phyloP scores from a whole-genome alignment of 371 early-diverging fungal genomes.

The Mortierella sp. region DNA sequence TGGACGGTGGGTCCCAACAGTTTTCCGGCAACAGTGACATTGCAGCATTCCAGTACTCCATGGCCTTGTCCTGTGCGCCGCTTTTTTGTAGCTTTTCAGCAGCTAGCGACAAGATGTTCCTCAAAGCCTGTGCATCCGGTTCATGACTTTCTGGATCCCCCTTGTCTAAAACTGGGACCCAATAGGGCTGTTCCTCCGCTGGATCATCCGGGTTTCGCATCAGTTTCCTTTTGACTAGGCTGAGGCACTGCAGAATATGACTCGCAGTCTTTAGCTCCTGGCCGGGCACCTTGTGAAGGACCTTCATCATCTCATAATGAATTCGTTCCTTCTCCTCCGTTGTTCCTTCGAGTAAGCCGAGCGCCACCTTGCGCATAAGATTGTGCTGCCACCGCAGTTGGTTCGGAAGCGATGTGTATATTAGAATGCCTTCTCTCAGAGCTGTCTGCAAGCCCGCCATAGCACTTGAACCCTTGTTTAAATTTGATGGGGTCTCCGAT shows the following conservation, averaged over 20 bases:
- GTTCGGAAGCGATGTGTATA: slow-evolving; percentile 31
- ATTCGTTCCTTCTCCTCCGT: slow-evolving; percentile 34
- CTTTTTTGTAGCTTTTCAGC: slow-evolving; percentile 52
- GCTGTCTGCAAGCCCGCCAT: slow-evolving; percentile 50
- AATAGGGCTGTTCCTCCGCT: neutral
- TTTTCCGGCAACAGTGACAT: slow-evolving; percentile 34
- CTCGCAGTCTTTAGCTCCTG: slow-evolving; percentile 40
- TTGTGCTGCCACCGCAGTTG: slow-evolving; percentile 39
- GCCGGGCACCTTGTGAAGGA: slow-evolving; percentile 23
- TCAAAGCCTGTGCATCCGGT: slow-evolving; percentile 19
- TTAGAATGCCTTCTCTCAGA: slow-evolving; percentile 41
- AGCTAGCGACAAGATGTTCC: slow-evolving; percentile 28
- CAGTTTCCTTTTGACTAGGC: slow-evolving; percentile 31
- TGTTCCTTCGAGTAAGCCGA: slow-evolving; percentile 17
- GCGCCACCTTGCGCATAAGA: slow-evolving; percentile 45
- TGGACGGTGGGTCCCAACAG: slow-evolving; percentile 26
- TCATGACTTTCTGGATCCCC: neutral
- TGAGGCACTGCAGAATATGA: slow-evolving; percentile 35
- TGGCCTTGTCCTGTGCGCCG: slow-evolving; percentile 49
- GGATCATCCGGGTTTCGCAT: neutral
- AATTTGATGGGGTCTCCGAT: neutral
- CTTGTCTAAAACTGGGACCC: slow-evolving; percentile 9
- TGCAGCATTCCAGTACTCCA: slow-evolving; percentile 46
- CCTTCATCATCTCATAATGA: slow-evolving; percentile 39
- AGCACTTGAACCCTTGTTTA: slow-evolving; percentile 29